These are phyloP conservation scores for Jaminaea rosea DNA, from an alignment of 1,284 basidiomycete species.

Conservation along the genomic window DNA sequence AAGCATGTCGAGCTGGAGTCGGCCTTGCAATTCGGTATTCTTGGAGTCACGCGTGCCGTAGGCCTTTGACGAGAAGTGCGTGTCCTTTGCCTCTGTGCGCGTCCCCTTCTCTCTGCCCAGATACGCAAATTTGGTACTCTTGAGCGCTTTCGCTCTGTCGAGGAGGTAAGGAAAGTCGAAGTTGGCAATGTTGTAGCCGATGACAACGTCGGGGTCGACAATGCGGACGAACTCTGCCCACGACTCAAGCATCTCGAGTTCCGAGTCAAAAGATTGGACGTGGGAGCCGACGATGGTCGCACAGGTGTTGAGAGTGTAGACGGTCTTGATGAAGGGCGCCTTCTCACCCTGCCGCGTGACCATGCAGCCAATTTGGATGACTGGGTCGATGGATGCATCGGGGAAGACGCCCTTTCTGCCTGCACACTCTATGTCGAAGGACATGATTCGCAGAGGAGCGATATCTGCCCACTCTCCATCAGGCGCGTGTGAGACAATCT, in stretches of 20 bases:
- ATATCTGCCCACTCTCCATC: conserved; percentile 44
- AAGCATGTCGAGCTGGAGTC: conserved; percentile 46
- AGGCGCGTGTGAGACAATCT: conserved; percentile 34
- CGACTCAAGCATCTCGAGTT: conserved; percentile 39
- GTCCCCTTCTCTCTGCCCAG: conserved; percentile 39
- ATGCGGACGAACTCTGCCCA: conserved; percentile 44
- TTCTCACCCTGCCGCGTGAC: conserved; percentile 46
- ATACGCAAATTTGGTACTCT: conserved; percentile 39
- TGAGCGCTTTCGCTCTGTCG: conserved; percentile 43
- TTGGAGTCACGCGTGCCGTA: conserved; percentile 47
- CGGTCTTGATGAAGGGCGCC: conserved; percentile 43
- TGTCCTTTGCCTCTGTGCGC: conserved; percentile 44
- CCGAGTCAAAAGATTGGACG: conserved; percentile 40
- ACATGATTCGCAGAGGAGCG: conserved; percentile 43
- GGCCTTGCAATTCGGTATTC: conserved; percentile 43
- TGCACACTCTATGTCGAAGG: conserved; percentile 47
- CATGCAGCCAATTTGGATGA: conserved; percentile 47
- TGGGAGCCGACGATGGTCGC: conserved; percentile 45
- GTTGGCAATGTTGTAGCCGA: conserved; percentile 47
- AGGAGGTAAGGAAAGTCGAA: conserved; percentile 47
- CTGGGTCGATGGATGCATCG: conserved; percentile 38
- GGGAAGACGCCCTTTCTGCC: conserved; percentile 47
- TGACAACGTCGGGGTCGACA: conserved; percentile 44
- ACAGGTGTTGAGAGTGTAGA: conserved; percentile 44
- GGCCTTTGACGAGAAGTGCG: conserved; percentile 47